These are phyloP conservation scores for Pouteria campechiana DNA, from an alignment of 179 eudicot genomes.

Conservation along the genomic window DNA sequence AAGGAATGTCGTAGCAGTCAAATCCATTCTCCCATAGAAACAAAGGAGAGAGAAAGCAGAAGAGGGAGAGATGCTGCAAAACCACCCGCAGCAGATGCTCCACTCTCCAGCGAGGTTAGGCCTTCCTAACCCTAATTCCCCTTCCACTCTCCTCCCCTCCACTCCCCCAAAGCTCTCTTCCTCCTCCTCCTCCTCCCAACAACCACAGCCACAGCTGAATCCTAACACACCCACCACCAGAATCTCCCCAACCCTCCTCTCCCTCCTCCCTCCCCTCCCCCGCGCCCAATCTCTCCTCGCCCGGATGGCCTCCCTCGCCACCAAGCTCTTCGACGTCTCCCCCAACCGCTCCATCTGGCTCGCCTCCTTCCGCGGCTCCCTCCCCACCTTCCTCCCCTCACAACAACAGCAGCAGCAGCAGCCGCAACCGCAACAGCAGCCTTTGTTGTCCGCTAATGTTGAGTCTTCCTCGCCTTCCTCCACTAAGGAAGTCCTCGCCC, in stretches of 20 bases:
- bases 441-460: conserved; percentile 23
- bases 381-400: conserved; percentile 63
- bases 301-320: conserved; percentile 78
- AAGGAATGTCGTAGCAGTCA: too few relatives aligned
- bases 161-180: conserved; percentile 47
- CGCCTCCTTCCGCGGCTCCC: conserved; percentile 73
- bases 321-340: conserved; percentile 75
- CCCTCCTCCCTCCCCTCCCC: conserved; percentile 88
- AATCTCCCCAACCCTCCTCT: conserved; percentile 60
- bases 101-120: conserved; percentile 93
- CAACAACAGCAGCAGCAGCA: too few relatives aligned
- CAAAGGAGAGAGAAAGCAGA: too few relatives aligned
- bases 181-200: conserved; percentile 46
- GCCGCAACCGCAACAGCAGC: too few relatives aligned
- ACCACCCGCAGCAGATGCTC: conserved; percentile 54
- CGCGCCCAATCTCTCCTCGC: conserved; percentile 78
- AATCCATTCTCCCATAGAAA: background rate
- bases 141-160: conserved; percentile 62
- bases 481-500: conserved; percentile 51
- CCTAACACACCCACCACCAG: conserved; percentile 21
- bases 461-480: conserved; percentile 46
- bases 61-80: conserved; percentile 77
- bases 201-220: conserved; percentile 30
- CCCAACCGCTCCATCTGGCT: conserved; percentile 79
- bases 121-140: conserved; percentile 86